phyloP scores from a whole-genome alignment of 2,329 filamentous ascomycete genomes.

The Tolypocladium cylindrosporum region DNA sequence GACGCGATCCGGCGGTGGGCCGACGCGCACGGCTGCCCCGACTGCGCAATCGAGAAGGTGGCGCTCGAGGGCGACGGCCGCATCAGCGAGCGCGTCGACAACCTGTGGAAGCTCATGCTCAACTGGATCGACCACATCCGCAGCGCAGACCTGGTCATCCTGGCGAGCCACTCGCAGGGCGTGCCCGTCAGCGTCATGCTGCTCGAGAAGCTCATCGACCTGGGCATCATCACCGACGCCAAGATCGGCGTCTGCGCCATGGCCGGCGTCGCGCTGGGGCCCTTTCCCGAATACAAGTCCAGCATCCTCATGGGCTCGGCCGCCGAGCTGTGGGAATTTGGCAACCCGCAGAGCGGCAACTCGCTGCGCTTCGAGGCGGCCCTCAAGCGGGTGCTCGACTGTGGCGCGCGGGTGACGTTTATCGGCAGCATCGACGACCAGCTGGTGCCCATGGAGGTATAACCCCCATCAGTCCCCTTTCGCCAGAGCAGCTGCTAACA shows the following conservation, averaged over 20 bases:
- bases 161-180: slow-evolving; percentile 94
- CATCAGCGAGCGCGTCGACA: slow-evolving; percentile 79
- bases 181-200: slow-evolving; percentile 91
- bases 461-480: slow-evolving; percentile 5
- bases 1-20: slow-evolving; percentile 79
- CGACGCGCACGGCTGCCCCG: slow-evolving; percentile 58
- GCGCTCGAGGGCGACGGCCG: slow-evolving; percentile 91
- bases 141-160: slow-evolving; percentile 75
- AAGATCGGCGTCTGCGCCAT: slow-evolving; percentile 79
- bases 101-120: slow-evolving; percentile 85
- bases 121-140: slow-evolving; percentile 93
- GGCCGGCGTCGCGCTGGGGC: slow-evolving; percentile 88
- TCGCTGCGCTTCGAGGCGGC: slow-evolving; percentile 72
- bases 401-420: slow-evolving; percentile 77
- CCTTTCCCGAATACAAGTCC: slow-evolving; percentile 85
- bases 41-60: slow-evolving; percentile 83
- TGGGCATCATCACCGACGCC: slow-evolving; percentile 69
- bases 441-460: slow-evolving; percentile 79
- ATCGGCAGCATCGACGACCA: slow-evolving; percentile 96
- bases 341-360: slow-evolving; percentile 68
- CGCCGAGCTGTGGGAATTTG: slow-evolving; percentile 93
- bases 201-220: slow-evolving; percentile 81
- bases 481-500: neutral
- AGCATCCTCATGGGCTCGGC: slow-evolving; percentile 82
- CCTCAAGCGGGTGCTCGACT: slow-evolving; percentile 62